Percentiles rank a stretch among this genome's conserved stretches.
phyloP scores from a whole-genome alignment of 208 protist genomes.

The Herpetomonas tarakana region DNA sequence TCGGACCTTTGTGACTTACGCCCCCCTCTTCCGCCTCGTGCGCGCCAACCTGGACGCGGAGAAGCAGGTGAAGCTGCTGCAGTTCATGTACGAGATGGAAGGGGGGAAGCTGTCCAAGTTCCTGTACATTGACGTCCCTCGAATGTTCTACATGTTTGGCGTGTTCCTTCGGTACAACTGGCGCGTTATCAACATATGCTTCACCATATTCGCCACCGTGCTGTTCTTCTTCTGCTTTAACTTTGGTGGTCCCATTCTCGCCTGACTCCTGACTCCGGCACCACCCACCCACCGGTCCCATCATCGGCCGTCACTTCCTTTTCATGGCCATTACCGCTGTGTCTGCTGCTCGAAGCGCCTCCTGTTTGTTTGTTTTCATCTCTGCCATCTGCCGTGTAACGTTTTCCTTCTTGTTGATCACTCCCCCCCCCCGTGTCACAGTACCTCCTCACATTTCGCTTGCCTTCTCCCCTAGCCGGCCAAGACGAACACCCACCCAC shows the following conservation, averaged over 20 bases:
- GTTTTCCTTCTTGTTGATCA: too few species aligned
- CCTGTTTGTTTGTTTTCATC: too few species aligned
- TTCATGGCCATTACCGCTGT: too few species aligned
- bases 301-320: too few species aligned
- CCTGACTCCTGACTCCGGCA: too few species aligned
- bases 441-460: too few species aligned
- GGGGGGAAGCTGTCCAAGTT: constrained; percentile 77
- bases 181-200: constrained; percentile 65
- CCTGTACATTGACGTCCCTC: constrained; percentile 83
- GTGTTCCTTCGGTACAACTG: constrained; percentile 90
- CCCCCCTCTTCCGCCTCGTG: constrained; percentile 84
- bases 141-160: constrained; percentile 83
- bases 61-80: constrained; percentile 58
- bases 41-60: constrained; percentile 57
- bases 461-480: too few species aligned
- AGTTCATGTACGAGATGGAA: constrained; percentile 76
- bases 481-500: too few species aligned
- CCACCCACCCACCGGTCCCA: too few species aligned
- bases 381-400: too few species aligned
- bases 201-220: constrained; percentile 41
- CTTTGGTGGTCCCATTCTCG: constrained; percentile 5
- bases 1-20: constrained; percentile 89
- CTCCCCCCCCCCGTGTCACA: too few species aligned
- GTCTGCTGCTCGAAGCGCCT: too few species aligned
- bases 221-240: constrained; percentile 28